phyloP scores from a whole-genome alignment of 805 yeast genomes.

The Saturnispora saitoi region DNA sequence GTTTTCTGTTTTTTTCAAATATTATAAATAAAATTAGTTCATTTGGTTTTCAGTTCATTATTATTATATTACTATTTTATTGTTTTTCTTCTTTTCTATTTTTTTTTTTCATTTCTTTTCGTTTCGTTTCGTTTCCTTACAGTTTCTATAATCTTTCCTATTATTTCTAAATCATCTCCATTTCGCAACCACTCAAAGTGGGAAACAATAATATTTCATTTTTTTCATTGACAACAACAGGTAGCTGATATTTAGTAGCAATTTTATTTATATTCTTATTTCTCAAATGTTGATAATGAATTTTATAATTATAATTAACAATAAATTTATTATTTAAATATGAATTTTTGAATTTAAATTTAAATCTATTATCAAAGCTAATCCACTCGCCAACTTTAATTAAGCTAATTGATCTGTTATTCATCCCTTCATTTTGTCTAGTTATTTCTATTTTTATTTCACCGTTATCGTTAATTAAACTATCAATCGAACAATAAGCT shows the following conservation, averaged over 20 bases:
- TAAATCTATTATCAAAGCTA: constrained; percentile 5
- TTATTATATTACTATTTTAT: neutral
- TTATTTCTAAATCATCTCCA: neutral
- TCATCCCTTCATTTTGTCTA: constrained; percentile 4
- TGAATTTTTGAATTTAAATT: neutral
- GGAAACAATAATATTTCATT: constrained; percentile 5
- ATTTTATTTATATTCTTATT: constrained; percentile 3
- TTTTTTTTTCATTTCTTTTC: neutral
- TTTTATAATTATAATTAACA: constrained; percentile 3
- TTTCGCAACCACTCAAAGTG: constrained; percentile 1
- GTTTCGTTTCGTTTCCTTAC: neutral
- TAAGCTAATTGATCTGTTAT: neutral
- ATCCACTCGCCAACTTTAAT: neutral
- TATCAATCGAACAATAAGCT: neutral
- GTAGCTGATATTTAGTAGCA: constrained; percentile 3
- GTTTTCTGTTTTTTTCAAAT: constrained; percentile 2
- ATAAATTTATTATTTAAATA: neutral
- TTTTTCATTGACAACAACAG: neutral
- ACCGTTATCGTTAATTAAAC: neutral
- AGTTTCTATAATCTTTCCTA: too few relatives aligned
- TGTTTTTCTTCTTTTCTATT: neutral
- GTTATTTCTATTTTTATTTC: neutral
- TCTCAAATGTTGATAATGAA: constrained; percentile 1
- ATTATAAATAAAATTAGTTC: neutral
- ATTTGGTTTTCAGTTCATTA: neutral